Evolutionary conservation across 768 basidiomycete species (phyloP), one percentile per base, ranked within the genome.

Genomic region (Tricholoma flavovirens): DNA sequence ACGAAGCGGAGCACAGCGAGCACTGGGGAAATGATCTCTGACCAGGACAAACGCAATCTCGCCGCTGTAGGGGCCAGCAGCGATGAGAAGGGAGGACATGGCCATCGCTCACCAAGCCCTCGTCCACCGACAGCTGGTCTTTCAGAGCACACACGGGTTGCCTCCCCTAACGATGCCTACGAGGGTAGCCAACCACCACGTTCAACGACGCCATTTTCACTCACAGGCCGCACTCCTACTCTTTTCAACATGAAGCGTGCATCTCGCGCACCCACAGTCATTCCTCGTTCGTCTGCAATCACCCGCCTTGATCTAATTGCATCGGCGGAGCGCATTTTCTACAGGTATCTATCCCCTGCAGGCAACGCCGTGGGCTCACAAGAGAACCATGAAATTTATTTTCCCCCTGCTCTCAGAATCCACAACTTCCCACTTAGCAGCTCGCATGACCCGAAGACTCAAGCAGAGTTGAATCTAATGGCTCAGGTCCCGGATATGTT

Each of bases 311-410:
- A 98, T 71, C 81, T 98, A 63, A 83, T 98, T 62, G 88, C 88
- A 7, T 92, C 90, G 29, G 97, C 96, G 9, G 97, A 98, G 67
- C 91, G 94, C 66, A 98, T 99, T 63, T 98, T 86, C 76, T 87
- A 87, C 67, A 87, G 94, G 53, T 98, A 98, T 73, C 86, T 99
- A 57, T 88, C 89, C 5, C 90, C 88, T 5, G 84, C 83, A 32
- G 82, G 79, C n/a, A 86, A 84, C 66, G 80, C 84, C 15, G 81
- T 88, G 6, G 84, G 89, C 59, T 84, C 87, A 14, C 83, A 84
- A 11, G 90, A 94, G 67, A 95, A 93, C 71, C 96, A 98, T 70
- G 96, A 98, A 76, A 95, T 99, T 50, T 98, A 98, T 69, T 87
- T 99, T 17, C 97, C 97, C 0, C 90, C 94, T 1, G 82, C 90